phyloP scores from a whole-genome alignment of 306 rosid species.

The Vigna nakashimae region DNA sequence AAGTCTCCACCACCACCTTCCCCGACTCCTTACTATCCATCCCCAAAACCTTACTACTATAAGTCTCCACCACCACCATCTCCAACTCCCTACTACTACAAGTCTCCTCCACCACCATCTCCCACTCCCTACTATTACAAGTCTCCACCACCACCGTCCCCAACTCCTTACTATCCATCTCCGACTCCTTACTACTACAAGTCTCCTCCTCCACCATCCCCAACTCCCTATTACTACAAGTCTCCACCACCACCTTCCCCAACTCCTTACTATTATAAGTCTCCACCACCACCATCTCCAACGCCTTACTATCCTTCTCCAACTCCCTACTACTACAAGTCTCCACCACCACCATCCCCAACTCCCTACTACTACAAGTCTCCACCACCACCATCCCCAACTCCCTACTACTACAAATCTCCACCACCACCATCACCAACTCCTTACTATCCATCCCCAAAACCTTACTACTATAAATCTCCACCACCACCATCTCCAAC shows the following conservation, averaged over 20 bases:
- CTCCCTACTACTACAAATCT: no score
- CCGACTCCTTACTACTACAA: background rate
- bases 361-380: no score
- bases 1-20: slow-evolving; percentile 13
- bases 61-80: slow-evolving; percentile 48
- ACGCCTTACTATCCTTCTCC: no score
- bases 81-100: slow-evolving; percentile 41
- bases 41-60: slow-evolving; percentile 36
- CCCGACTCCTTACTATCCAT: no score
- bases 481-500: slow-evolving; percentile 61
- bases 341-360: no score
- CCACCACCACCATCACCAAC: no score
- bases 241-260: slow-evolving; percentile 60
- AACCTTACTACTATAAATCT: no score
- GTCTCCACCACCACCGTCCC: slow-evolving; percentile 41
- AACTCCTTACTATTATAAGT: background rate
- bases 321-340: no score
- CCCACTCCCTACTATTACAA: background rate
- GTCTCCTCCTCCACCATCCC: slow-evolving; percentile 42
- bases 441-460: slow-evolving; percentile 55
- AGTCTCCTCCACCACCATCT: slow-evolving; percentile 50
- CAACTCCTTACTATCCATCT: background rate
- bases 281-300: no score
- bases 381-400: no score
- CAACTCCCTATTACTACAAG: slow-evolving; percentile 39